phyloP scores from a whole-genome alignment of 257 asterid species.

The Linderniella brevidens region DNA sequence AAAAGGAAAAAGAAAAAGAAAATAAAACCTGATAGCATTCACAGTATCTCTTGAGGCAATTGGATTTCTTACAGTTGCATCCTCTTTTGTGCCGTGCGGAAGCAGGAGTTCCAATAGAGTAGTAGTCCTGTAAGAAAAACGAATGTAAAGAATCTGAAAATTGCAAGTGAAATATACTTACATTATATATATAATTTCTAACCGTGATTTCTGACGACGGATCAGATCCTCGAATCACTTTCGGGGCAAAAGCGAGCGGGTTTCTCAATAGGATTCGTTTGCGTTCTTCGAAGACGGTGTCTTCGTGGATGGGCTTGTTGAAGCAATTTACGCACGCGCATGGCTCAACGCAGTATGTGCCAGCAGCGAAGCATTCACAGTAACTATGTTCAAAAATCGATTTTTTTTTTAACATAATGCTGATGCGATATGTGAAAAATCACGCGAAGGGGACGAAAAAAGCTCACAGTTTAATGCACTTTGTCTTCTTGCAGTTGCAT shows the following conservation, averaged over 20 bases:
- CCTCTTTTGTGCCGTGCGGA: constrained; percentile 98
- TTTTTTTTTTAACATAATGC: too few species aligned
- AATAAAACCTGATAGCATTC: constrained; percentile 91
- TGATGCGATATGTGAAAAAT: not conserved
- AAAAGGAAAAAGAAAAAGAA: not conserved
- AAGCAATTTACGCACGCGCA: constrained; percentile 89
- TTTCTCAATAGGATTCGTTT: constrained; percentile 89
- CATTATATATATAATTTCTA: constrained; percentile 6
- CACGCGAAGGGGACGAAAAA: not conserved
- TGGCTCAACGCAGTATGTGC: constrained; percentile 89
- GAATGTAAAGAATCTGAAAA: not conserved
- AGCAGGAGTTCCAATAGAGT: constrained; percentile 82
- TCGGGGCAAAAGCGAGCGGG: constrained; percentile 98
- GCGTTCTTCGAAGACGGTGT: constrained; percentile 86
- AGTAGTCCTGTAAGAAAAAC: constrained; percentile 29
- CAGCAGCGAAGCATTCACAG: constrained; percentile 98
- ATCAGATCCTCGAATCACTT: constrained; percentile 57
- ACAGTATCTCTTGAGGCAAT: constrained; percentile 89
- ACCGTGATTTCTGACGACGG: constrained; percentile 41
- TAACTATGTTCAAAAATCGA: constrained; percentile 35
- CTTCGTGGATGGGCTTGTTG: constrained; percentile 94
- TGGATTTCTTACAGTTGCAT: constrained; percentile 97
- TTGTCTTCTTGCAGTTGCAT: constrained; percentile 92
- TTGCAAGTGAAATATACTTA: not conserved
- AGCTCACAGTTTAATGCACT: constrained; percentile 93